These are phyloP conservation scores for Curvularia lunata DNA, from an alignment of 2,329 filamentous ascomycete genomes.

Conservation along the genomic window DNA sequence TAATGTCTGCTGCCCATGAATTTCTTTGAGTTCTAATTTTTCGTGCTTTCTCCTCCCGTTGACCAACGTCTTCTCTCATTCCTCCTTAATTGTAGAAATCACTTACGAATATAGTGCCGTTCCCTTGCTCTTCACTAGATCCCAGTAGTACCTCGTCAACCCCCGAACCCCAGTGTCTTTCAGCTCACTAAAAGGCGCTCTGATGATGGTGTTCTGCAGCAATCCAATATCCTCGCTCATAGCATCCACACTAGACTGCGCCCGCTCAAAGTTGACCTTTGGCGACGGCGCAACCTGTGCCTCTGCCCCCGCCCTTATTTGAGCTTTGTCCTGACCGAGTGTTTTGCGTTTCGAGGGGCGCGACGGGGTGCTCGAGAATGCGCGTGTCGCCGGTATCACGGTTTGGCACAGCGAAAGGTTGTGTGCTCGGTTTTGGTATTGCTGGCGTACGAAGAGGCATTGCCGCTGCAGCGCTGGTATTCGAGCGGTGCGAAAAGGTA, in stretches of 20 bases:
- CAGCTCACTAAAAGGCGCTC: conserved; percentile 25
- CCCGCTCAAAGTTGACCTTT: conserved; percentile 9
- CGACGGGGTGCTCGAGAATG: conserved; percentile 34
- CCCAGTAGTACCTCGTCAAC: conserved; percentile 30
- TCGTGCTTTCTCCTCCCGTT: neutral
- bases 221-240: conserved; percentile 34
- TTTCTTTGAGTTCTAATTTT: neutral
- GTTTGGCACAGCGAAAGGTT: conserved; percentile 9
- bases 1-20: neutral
- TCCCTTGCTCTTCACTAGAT: conserved; percentile 25
- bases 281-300: conserved; percentile 18
- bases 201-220: conserved; percentile 30
- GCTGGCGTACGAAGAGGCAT: conserved; percentile 34
- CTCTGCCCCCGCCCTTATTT: conserved; percentile 17
- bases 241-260: conserved; percentile 10
- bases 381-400: conserved; percentile 19
- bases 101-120: conserved; percentile 28
- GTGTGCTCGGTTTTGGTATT: conserved; percentile 8
- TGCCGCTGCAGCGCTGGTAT: conserved; percentile 33
- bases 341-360: conserved; percentile 16
- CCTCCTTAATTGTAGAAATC: neutral
- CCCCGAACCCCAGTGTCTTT: conserved; percentile 3
- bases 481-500: conserved; percentile 33
- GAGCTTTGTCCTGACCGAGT: conserved; percentile 15
- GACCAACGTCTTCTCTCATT: neutral